Percentiles rank a stretch among this genome's conserved stretches.
phyloP scores from a whole-genome alignment of 768 basidiomycete species.

The Kwoniella mangroviensis region DNA sequence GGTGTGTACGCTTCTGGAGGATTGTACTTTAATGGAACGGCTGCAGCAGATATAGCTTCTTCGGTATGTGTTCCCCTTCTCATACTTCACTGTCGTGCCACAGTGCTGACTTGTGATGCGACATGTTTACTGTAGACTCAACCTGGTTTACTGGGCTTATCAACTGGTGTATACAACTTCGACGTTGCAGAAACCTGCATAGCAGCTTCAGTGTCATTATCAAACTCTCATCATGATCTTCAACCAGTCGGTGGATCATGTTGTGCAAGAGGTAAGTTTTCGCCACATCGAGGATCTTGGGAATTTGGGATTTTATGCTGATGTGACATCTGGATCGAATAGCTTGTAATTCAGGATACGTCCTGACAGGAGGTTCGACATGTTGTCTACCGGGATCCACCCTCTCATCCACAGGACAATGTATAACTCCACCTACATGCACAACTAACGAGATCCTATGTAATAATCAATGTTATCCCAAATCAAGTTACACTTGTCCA shows the following conservation, averaged over 20 bases:
- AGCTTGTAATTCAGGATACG: constrained; percentile 29
- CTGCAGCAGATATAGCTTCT: constrained; percentile 18
- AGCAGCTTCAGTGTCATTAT: constrained; percentile 12
- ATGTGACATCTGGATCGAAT: too few species aligned
- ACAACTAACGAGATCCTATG: constrained; percentile 27
- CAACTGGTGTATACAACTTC: constrained; percentile 27
- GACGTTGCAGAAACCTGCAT: constrained; percentile 24
- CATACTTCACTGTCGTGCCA: neutral
- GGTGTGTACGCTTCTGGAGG: constrained; percentile 21
- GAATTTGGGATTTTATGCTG: too few species aligned
- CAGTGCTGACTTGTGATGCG: neutral
- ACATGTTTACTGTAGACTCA: constrained; percentile 10
- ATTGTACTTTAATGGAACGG: constrained; percentile 12
- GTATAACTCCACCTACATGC: constrained; percentile 23
- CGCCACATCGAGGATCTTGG: neutral
- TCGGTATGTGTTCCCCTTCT: too few species aligned
- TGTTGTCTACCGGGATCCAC: constrained; percentile 20
- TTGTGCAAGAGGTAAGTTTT: constrained; percentile 30
- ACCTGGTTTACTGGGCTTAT: constrained; percentile 21
- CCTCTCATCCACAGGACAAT: constrained; percentile 18
- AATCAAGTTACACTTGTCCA: constrained; percentile 26
- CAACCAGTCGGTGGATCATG: constrained; percentile 23
- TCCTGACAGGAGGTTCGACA: constrained; percentile 12
- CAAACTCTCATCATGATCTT: constrained; percentile 24
- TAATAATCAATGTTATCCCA: constrained; percentile 26